Percentiles rank a stretch among this genome's conserved stretches.
Conservation (phyloP, 1,139 yeast genomes). For the Sugiyamaella castrensis region DNA sequence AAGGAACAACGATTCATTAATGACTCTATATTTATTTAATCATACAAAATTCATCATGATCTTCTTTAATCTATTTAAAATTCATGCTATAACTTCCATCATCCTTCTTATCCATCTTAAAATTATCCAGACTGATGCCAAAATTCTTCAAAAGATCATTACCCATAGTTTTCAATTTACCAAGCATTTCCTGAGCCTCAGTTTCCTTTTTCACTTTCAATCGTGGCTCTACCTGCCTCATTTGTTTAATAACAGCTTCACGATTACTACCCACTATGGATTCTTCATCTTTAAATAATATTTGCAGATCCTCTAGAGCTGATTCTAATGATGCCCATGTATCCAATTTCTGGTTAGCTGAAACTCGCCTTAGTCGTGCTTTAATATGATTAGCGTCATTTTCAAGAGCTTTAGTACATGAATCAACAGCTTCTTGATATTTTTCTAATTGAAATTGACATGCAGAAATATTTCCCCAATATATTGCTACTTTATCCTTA, state of each 20-base stretch:
- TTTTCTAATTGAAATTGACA: conserved; percentile 69
- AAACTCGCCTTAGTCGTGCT: conserved; percentile 68
- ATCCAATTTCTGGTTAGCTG: conserved; percentile 46
- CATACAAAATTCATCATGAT: no score
- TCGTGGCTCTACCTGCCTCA: conserved; percentile 22
- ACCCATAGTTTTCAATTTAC: conserved; percentile 34
- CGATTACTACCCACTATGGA: conserved; percentile 7
- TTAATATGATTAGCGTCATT: conserved; percentile 59
- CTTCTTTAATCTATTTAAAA: conserved; percentile 2
- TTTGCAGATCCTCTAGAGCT: conserved; percentile 27
- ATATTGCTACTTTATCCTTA: conserved; percentile 57
- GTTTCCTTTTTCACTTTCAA: conserved; percentile 26
- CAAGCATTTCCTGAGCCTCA: conserved; percentile 32
- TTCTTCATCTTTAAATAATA: conserved; percentile 7
- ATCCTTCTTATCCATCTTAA: conserved; percentile 29
- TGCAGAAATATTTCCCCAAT: conserved; percentile 74
- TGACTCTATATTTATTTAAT: no score
- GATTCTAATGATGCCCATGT: conserved; percentile 32
- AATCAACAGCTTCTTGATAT: conserved; percentile 67
- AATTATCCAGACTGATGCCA: conserved; percentile 34
- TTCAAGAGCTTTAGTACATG: conserved; percentile 59
- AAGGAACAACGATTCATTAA: no score
- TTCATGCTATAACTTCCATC: conserved; percentile 31
- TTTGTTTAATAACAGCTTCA: not conserved
- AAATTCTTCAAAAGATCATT: conserved; percentile 32